Conservation (phyloP, 495 filamentous ascomycete species). For the Ramalina peruviana region DNA sequence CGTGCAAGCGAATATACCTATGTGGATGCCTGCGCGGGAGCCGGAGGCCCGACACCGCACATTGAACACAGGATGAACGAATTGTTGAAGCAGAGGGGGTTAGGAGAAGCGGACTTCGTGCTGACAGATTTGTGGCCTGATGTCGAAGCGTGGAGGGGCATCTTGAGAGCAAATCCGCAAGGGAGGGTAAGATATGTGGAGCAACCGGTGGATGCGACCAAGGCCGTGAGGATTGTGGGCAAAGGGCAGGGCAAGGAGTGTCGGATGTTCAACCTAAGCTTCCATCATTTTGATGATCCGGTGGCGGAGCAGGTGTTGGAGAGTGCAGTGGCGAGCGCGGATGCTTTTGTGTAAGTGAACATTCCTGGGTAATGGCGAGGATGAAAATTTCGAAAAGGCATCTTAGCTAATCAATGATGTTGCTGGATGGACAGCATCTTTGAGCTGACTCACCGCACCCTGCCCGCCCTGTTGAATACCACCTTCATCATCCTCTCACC, state of each 20-base stretch:
- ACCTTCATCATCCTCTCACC: constrained; percentile 40
- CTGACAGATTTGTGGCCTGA: constrained; percentile 59
- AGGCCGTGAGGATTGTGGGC: constrained; percentile 31
- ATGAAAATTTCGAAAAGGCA: not conserved
- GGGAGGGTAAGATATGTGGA: constrained; percentile 33
- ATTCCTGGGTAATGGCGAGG: not conserved
- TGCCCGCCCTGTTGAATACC: constrained; percentile 38
- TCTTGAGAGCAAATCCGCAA: constrained; percentile 31
- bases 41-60: constrained; percentile 47
- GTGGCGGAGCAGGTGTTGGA: constrained; percentile 40
- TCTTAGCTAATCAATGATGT: not conserved
- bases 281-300: constrained; percentile 59
- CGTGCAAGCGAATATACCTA: constrained; percentile 35
- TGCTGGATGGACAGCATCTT: constrained; percentile 36
- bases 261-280: constrained; percentile 54
- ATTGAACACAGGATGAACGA: constrained; percentile 43
- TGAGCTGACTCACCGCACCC: constrained; percentile 49
- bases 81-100: constrained; percentile 18
- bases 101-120: constrained; percentile 37
- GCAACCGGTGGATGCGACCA: constrained; percentile 44
- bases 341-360: constrained; percentile 43
- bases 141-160: constrained; percentile 42
- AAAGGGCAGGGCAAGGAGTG: constrained; percentile 27
- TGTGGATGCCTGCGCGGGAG: constrained; percentile 60
- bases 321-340: constrained; percentile 45